Evolutionary conservation across 1,139 yeast species (phyloP), one percentile per base, ranked within the genome.

Genomic region (Protomyces lactucae-debilis): DNA sequence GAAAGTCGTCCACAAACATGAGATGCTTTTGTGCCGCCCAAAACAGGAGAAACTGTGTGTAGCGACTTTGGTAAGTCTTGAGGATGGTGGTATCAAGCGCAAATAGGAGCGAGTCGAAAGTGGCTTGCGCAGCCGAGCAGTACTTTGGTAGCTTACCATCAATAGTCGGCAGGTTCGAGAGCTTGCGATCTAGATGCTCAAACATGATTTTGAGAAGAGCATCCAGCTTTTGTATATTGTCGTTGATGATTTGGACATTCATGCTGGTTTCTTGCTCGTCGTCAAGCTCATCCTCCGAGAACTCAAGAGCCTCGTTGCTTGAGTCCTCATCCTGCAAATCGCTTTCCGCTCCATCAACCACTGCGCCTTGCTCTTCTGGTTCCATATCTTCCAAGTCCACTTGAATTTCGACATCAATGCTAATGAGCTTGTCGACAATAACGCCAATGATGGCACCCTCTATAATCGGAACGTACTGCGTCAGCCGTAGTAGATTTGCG

Each of bases 61-160:
- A 87, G 71, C 90, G 85, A 10, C 98, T 92, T 74, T 89, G 88
- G 75, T 92, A 96, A 0, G 99, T 93, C 16, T 97, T 96, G 66
- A 93, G 78, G 55, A 93, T 61, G 16, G 67, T 66, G 6, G 43
- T 55, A 36, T 61, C 68, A 36, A 66, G 66, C 5, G 68, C 60
- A n/a, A 25, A 46, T 12, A 66, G 55, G 16, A 66, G 61, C 36
- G 60, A 46, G 25, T 61, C 64, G 52, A 66, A 66, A 8, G 60
- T 56, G 10, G 43, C 25, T 23, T 57, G 60, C n/a, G 64, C 57
- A 10, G 52, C 54, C 4, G 35, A 46, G 48, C 45, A 57, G 28
- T 25, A n/a, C 18, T 21, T 43, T 3, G 52, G 36, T 28, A 48
- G 10, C 32, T 16, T n/a, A 12, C 57, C 55, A 35, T 37, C 64